Evolutionary conservation across 192 early-diverging fungal genomes (phyloP).

Genomic region (Dispira simplex): DNA sequence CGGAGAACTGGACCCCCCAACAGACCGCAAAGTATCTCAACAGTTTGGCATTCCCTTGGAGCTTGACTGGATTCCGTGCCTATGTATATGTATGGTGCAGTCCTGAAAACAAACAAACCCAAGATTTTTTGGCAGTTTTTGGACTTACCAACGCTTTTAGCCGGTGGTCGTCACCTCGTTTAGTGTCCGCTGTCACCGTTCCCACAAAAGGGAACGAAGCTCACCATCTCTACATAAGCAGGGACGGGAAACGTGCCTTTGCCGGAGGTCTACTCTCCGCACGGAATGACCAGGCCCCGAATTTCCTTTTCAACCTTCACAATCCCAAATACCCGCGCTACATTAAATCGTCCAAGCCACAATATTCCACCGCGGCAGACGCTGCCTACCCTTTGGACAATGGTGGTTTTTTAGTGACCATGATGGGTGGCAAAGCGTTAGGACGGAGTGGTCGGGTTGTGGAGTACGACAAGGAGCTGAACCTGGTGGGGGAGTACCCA

Average conservation of each 20-base stretch:
- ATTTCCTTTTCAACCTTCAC: slow-evolving; percentile 7
- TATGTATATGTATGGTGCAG: slow-evolving; percentile 12
- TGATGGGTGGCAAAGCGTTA: slow-evolving; percentile 2
- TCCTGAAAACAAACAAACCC: background rate
- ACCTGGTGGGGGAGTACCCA: slow-evolving; percentile 10
- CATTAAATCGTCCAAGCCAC: background rate
- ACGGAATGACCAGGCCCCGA: slow-evolving; percentile 1
- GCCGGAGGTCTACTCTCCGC: slow-evolving; percentile 6
- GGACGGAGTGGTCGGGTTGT: slow-evolving; percentile 5
- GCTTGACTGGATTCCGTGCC: too few species aligned
- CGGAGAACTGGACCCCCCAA: too few species aligned
- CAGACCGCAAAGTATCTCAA: too few species aligned
- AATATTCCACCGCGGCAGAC: background rate
- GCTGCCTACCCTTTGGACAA: slow-evolving; percentile 2
- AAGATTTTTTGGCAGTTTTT: slow-evolving; percentile 6
- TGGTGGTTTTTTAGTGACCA: slow-evolving; percentile 9
- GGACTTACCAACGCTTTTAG: background rate
- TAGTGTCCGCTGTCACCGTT: background rate
- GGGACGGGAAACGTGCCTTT: background rate
- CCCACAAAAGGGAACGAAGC: slow-evolving; percentile 9
- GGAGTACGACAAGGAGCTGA: slow-evolving; percentile 1
- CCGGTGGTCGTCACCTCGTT: background rate
- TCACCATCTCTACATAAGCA: background rate
- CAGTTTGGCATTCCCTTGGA: too few species aligned
- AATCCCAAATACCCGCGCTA: background rate